Base-by-base conservation (phyloP, 2,329 filamentous ascomycete species). In the Xylariaceae sp. region DNA sequence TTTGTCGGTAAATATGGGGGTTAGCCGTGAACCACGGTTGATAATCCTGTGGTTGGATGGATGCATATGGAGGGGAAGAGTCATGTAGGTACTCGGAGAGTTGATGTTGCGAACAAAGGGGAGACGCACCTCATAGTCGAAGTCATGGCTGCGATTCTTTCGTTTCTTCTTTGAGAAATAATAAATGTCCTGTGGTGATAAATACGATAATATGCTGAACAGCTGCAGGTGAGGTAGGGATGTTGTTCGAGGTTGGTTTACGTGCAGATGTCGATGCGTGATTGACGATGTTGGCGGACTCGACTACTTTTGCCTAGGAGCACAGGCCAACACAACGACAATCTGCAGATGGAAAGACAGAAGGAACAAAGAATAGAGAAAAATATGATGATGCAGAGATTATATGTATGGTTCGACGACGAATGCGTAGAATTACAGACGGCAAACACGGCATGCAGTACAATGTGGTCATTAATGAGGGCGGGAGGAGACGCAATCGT, bases 91-190 rank as follows among this genome's bases (percentile, higher is more conserved):
- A n/a, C 8, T n/a, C 17, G n/a, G 34, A 23, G 50, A 13, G 53
- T 11, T n/a, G 47, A n/a, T 45, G 11, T 45, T 11, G 5, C n/a
- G 11, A 45, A 45, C 10, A n/a, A n/a, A n/a, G 10, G 13, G 42
- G 13, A 13, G n/a, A 53, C 60, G 35, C 65, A 70, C 68, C 67
- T 64, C 44, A 69, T 59, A 44, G 60, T 63, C 11, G 68, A 70
- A 42, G 55, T 65, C 68, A 70, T 70, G 49, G 30, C 62, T 61
- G 50, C 59, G 52, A 53, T 57, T 35, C 47, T 51, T 50, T 17
- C 15, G 6, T 45, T 17, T 48, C 10, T 35, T 13, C 53, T 10
- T 9, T 30, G 15, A 7, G 4, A 15, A 17, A 51, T 39, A 15
- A 15, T 7, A 4, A 55, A 2, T 18, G 17, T 18, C 5, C 23